Evolutionary conservation across 2,329 filamentous ascomycete genomes (phyloP).

Genomic region (Colletotrichum paranaense): DNA sequence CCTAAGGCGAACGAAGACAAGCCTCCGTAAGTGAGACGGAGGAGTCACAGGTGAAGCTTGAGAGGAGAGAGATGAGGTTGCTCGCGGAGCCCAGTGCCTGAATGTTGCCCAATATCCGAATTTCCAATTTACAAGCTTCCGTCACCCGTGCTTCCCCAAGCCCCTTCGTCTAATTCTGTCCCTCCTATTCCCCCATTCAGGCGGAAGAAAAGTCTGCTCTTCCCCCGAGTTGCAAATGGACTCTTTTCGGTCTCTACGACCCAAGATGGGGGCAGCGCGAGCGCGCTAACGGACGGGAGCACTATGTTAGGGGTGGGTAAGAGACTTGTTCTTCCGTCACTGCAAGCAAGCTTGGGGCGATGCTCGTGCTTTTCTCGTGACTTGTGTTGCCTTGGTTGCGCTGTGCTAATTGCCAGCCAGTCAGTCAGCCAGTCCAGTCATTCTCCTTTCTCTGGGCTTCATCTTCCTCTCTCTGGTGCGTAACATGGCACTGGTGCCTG

Average conservation of each 20-base stretch:
- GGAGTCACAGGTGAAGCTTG: neutral
- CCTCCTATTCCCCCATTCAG: neutral
- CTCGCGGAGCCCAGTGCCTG: neutral
- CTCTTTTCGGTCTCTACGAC: neutral
- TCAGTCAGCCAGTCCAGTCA: neutral
- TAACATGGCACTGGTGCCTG: neutral
- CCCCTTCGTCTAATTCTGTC: neutral
- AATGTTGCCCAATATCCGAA: neutral
- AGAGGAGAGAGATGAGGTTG: neutral
- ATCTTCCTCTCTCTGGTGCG: neutral
- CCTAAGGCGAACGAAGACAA: neutral
- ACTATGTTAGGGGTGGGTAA: conserved; percentile 15
- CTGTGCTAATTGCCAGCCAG: neutral
- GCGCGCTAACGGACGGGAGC: conserved; percentile 6
- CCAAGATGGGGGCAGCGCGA: neutral
- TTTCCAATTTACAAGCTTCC: neutral
- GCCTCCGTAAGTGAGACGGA: neutral
- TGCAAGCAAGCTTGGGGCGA: neutral
- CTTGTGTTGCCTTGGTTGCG: neutral
- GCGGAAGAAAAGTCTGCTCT: neutral
- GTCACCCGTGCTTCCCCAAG: neutral
- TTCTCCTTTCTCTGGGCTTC: neutral
- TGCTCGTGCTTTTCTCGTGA: neutral
- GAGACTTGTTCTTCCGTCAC: neutral
- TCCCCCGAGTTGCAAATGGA: neutral